These are phyloP conservation scores for Candolleomyces aberdarensis DNA, from an alignment of 768 basidiomycete species.

Conservation along the genomic window DNA sequence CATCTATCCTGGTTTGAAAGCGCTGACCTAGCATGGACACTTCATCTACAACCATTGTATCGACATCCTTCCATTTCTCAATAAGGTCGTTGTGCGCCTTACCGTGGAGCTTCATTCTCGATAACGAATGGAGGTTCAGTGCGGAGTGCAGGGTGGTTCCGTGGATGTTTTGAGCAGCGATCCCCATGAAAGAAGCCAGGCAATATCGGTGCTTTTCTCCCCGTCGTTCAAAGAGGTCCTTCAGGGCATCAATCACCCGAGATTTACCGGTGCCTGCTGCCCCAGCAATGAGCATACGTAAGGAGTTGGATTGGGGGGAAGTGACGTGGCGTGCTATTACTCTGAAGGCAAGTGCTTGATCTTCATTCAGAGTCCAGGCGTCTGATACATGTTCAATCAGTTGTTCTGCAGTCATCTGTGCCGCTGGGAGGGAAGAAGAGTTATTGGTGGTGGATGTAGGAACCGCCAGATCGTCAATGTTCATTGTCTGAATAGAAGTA, in stretches of 20 bases:
- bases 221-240: constrained; percentile 23
- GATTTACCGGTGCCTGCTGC: constrained; percentile 44
- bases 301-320: constrained; percentile 6
- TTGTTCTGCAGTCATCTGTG: not conserved
- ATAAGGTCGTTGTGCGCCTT: constrained; percentile 9
- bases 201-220: constrained; percentile 23
- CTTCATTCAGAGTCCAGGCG: not conserved
- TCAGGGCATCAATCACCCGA: constrained; percentile 32
- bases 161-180: constrained; percentile 34
- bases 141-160: constrained; percentile 40
- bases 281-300: constrained; percentile 35
- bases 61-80: constrained; percentile 36
- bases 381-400: not conserved
- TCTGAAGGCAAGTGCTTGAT: constrained; percentile 30
- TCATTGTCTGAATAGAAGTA: not conserved
- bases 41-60: constrained; percentile 37
- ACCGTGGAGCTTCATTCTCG: not conserved
- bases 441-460: too few relatives aligned
- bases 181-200: constrained; percentile 33
- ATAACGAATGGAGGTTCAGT: constrained; percentile 15
- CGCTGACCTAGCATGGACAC: constrained; percentile 34
- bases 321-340: constrained; percentile 21
- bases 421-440: too few relatives aligned
- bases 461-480: too few relatives aligned
- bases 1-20: constrained; percentile 29